These are phyloP conservation scores for Pleurotus platypus DNA, from an alignment of 768 basidiomycete species.

Conservation along the genomic window DNA sequence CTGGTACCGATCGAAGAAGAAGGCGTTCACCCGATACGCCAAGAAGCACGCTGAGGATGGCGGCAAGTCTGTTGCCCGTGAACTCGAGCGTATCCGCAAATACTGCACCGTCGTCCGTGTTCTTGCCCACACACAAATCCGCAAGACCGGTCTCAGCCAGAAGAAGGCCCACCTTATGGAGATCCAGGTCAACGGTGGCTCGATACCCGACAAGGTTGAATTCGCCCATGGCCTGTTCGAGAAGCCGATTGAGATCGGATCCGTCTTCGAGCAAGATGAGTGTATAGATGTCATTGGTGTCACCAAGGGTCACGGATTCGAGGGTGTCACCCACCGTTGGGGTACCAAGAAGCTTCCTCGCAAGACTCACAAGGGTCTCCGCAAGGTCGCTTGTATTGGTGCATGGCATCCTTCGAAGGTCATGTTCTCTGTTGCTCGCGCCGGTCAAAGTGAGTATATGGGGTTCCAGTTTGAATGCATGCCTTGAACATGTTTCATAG, in stretches of 20 bases:
- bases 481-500: conserved; percentile 27
- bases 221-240: conserved; percentile 93
- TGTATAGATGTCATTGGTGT: conserved; percentile 96
- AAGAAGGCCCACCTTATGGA: conserved; percentile 99
- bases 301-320: conserved; percentile 99
- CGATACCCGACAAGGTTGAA: conserved; percentile 94
- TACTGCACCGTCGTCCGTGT: conserved; percentile 99
- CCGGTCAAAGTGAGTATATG: conserved; percentile 87
- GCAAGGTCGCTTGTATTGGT: conserved; percentile 99
- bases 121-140: conserved; percentile 97
- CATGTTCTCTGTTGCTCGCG: conserved; percentile 99
- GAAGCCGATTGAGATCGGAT: conserved; percentile 84
- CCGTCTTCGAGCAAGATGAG: conserved; percentile 96
- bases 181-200: conserved; percentile 98
- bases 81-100: conserved; percentile 99
- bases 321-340: conserved; percentile 99
- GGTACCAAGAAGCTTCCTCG: conserved; percentile 98
- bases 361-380: conserved; percentile 99
- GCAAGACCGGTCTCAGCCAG: conserved; percentile 95
- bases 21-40: conserved; percentile 99
- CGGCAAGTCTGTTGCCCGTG: conserved; percentile 88
- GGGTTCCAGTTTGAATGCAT: too few species aligned
- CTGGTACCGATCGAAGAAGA: conserved; percentile 99
- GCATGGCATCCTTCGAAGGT: conserved; percentile 99
- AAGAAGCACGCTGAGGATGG: conserved; percentile 97